Conservation (phyloP, 345 rosid genomes). For the Psidium friedrichsthalianum region DNA sequence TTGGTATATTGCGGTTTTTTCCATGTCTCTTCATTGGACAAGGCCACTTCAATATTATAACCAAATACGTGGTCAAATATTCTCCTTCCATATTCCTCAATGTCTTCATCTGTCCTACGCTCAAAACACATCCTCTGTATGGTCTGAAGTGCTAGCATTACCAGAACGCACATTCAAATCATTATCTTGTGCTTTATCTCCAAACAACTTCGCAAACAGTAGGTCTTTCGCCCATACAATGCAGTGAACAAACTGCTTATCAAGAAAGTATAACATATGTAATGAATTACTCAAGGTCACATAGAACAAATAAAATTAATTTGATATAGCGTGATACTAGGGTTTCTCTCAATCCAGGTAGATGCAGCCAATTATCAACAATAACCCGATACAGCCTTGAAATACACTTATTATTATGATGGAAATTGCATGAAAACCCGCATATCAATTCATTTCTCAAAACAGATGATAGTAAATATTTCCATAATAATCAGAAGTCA, state of each 20-base stretch:
- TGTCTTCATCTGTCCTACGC: constrained; percentile 56
- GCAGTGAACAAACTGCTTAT: constrained; percentile 91
- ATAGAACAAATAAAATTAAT: neutral
- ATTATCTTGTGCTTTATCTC: constrained; percentile 90
- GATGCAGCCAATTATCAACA: neutral
- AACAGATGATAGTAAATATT: neutral
- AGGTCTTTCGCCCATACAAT: constrained; percentile 98
- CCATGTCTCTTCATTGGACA: constrained; percentile 96
- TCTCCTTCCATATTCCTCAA: constrained; percentile 79
- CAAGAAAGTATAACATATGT: neutral
- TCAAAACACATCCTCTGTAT: constrained; percentile 63
- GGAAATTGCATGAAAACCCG: neutral
- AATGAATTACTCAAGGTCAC: neutral
- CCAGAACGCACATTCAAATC: constrained; percentile 86
- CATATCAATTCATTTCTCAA: neutral
- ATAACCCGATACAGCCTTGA: neutral
- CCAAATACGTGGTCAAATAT: constrained; percentile 98
- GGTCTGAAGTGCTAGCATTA: constrained; percentile 57
- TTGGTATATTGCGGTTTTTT: constrained; percentile 68
- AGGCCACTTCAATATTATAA: constrained; percentile 80
- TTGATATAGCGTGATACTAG: neutral
- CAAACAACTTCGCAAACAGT: constrained; percentile 94
- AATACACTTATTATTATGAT: neutral
- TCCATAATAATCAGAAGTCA: neutral
- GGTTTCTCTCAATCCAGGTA: neutral